These are phyloP conservation scores for Trichoderma sp. DNA, from an alignment of 2,329 filamentous ascomycete species.

Conservation along the genomic window DNA sequence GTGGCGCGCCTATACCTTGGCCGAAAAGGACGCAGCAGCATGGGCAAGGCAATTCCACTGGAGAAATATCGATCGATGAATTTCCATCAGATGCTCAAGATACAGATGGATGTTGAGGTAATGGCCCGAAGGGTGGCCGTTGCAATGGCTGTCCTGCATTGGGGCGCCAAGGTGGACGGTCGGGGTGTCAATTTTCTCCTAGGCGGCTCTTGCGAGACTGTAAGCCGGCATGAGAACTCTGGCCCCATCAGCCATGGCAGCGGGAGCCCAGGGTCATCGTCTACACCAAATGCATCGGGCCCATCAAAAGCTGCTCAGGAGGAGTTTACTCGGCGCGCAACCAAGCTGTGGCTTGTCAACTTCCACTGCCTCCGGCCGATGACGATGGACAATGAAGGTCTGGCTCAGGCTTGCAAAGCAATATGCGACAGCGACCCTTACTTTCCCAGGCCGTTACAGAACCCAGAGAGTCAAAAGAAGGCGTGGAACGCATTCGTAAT, in stretches of 20 bases:
- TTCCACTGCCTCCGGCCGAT: conserved; percentile 37
- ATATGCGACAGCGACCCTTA: conserved; percentile 31
- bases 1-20: conserved; percentile 34
- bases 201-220: conserved; percentile 23
- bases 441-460: conserved; percentile 29
- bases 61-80: conserved; percentile 35
- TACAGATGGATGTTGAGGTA: conserved; percentile 32
- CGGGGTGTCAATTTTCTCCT: conserved; percentile 41
- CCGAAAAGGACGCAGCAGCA: background rate
- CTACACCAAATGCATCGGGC: too few relatives aligned
- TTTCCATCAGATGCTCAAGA: conserved; percentile 37
- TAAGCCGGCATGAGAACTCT: too few relatives aligned
- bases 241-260: rapidly evolving
- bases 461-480: background rate
- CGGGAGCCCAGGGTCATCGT: too few relatives aligned
- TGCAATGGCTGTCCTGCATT: conserved; percentile 40
- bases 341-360: conserved; percentile 37
- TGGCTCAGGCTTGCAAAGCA: conserved; percentile 31
- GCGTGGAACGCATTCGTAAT: conserved; percentile 29
- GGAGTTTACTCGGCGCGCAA: background rate
- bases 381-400: conserved; percentile 31
- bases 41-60: conserved; percentile 16
- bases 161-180: conserved; percentile 37
- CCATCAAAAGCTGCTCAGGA: background rate
- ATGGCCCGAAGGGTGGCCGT: conserved; percentile 35